Evolutionary conservation across 2,329 filamentous ascomycete species (phyloP), one percentile per base, ranked within the genome.

Genomic region (Fusarium sp.): DNA sequence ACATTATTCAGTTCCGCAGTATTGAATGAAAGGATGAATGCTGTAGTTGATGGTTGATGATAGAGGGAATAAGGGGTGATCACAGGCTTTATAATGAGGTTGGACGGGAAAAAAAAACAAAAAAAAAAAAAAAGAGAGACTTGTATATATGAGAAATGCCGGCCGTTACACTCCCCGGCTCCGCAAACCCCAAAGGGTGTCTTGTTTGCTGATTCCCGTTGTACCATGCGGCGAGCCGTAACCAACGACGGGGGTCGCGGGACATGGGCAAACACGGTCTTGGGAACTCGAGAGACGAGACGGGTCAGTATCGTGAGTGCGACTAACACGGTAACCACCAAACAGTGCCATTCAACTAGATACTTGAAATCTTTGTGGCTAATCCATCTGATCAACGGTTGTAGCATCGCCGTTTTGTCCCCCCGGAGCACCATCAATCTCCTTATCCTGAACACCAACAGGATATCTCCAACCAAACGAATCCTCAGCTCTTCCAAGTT

Each of bases 401-500:
- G 75, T 73, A 10, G 73, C 72, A 44, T 74, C 69, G 0, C 73
- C 73, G 26, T 73, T 75, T n/a, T 35, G 32, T 26, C 61, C 63
- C 26, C 55, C 62, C 37, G 48, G 56, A n/a, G 60, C 73, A 7
- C 75, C 77, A n/a, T 75, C 73, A 13, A 84, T 82, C 66, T 84
- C 83, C 55, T 75, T 77, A 67, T 90, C 86, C 58, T 80, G 81
- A 54, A 81, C 83, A 11, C 75, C 77, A 11, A 90, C 84, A 11
- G 79, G 75, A 54, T 82, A 78, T 50, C 88, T 87, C 95, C 94
- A 98, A 7, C 89, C 90, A 78, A 95, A 93, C 61, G 84, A 83
- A 79, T 98, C 95, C 79, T 92, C 84, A 44, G 92, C 84, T 81
- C 92, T 93, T 32, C 95, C 95, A 40, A 89, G 87, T 84, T 98